These are phyloP conservation scores for Stagonosporopsis rhizophila DNA, from an alignment of 2,329 filamentous ascomycete genomes.

Conservation along the genomic window DNA sequence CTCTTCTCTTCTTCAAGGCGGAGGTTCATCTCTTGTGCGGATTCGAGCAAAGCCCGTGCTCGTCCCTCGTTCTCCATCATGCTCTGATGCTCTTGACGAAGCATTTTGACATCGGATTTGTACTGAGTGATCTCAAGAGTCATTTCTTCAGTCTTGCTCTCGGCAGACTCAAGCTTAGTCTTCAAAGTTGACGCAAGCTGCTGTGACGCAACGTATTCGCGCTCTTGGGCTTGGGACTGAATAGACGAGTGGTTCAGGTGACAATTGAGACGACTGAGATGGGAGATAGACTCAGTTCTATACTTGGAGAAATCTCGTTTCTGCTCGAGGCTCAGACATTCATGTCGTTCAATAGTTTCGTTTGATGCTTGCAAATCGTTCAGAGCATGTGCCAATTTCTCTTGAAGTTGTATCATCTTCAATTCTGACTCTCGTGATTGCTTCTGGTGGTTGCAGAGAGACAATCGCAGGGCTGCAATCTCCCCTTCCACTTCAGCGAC, in stretches of 20 bases:
- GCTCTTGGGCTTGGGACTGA: slow-evolving; percentile 8
- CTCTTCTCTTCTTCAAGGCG: slow-evolving; percentile 23
- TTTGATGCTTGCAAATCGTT: slow-evolving; percentile 21
- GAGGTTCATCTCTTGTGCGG: not conserved
- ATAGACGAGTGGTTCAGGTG: slow-evolving; percentile 15
- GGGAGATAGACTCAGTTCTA: slow-evolving; percentile 1
- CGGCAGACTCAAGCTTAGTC: slow-evolving; percentile 3
- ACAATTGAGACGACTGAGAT: slow-evolving; percentile 20
- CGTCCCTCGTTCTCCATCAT: slow-evolving; percentile 1
- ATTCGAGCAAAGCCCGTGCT: not conserved
- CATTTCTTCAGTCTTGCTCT: slow-evolving; percentile 13
- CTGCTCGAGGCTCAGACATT: slow-evolving; percentile 13
- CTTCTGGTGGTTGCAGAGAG: not conserved
- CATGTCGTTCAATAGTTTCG: slow-evolving; percentile 6
- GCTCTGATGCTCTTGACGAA: slow-evolving; percentile 22
- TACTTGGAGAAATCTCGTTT: slow-evolving; percentile 8
- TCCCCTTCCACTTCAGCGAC: slow-evolving; percentile 26
- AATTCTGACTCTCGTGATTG: slow-evolving; percentile 14
- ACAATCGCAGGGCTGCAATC: slow-evolving; percentile 17
- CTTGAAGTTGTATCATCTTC: slow-evolving; percentile 19
- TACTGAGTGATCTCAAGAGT: slow-evolving; percentile 17
- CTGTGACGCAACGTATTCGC: slow-evolving; percentile 7
- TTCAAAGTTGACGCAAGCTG: slow-evolving; percentile 5
- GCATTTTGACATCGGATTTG: slow-evolving; percentile 10
- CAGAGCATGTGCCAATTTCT: slow-evolving; percentile 18